Conservation (phyloP, 495 filamentous ascomycete species). For the Neurospora sublineolata region DNA sequence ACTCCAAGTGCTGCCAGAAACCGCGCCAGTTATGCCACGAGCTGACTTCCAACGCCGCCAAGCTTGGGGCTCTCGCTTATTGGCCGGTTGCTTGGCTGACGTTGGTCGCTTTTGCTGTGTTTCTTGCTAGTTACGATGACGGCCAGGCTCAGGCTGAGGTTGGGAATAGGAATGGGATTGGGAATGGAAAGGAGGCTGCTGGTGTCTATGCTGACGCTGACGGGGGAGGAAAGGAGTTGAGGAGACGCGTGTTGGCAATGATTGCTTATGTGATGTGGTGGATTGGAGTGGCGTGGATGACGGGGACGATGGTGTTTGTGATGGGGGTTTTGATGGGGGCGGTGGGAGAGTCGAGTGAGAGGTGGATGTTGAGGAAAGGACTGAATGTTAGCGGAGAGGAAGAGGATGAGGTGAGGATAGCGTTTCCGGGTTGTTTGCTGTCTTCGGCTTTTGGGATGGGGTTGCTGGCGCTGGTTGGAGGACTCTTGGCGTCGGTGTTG, state of each 20-base stretch:
- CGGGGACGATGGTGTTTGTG: background rate
- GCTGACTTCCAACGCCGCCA: background rate
- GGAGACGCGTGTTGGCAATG: background rate
- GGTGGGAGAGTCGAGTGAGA: background rate
- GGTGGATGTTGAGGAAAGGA: background rate
- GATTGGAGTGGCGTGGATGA: slow-evolving; percentile 4
- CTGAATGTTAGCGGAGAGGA: background rate
- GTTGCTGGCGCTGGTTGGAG: slow-evolving; percentile 3
- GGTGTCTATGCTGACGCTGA: background rate
- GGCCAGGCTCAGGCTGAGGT: background rate
- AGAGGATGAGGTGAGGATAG: slow-evolving; percentile 2
- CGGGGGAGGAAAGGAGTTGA: background rate
- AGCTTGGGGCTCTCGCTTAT: background rate
- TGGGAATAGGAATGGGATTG: background rate
- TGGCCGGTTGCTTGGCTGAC: slow-evolving; percentile 3
- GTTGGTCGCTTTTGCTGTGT: slow-evolving; percentile 1
- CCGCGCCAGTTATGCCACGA: background rate
- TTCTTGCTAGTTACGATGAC: background rate
- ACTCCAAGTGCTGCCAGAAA: background rate
- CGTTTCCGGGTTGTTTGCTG: background rate
- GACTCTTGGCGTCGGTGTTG: background rate
- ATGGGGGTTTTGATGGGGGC: background rate
- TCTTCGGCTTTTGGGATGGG: background rate
- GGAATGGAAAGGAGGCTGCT: background rate
- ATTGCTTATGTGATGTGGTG: slow-evolving; percentile 8